A percentile compares a stretch with the other conserved stretches of the same genome.
Evolutionary conservation across 768 basidiomycete genomes (phyloP).

Genomic region (Porphyrellus cyaneotinctus): DNA sequence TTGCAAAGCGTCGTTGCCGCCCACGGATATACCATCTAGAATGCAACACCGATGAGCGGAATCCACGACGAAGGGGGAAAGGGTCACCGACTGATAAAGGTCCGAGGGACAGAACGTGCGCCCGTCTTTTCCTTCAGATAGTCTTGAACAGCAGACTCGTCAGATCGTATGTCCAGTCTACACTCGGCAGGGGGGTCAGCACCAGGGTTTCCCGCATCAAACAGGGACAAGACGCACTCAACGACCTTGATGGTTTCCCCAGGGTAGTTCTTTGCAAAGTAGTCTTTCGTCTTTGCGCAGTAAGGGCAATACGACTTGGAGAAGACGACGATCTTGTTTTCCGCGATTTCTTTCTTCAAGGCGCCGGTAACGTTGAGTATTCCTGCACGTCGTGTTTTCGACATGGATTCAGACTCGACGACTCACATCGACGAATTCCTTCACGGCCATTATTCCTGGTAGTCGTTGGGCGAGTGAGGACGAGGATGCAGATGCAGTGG

Average conservation of each 20-base stretch:
- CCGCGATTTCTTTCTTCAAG: conserved; percentile 36
- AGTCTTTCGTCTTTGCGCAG: conserved; percentile 45
- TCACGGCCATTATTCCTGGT: conserved; percentile 23
- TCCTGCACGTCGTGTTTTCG: background rate
- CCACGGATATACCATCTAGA: conserved; percentile 19
- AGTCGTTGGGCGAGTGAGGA: conserved; percentile 17
- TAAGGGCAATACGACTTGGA: conserved; percentile 58
- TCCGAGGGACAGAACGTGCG: conserved; percentile 71
- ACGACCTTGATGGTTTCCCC: conserved; percentile 36
- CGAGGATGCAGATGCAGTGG: conserved; percentile 32
- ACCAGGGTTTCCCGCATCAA: background rate
- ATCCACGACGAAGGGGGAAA: too few relatives aligned
- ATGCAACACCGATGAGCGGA: background rate
- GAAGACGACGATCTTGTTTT: conserved; percentile 55
- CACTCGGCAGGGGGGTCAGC: too few relatives aligned
- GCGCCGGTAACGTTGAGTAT: background rate
- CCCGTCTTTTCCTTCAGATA: conserved; percentile 62
- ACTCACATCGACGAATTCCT: conserved; percentile 41
- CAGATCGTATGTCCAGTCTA: conserved; percentile 54
- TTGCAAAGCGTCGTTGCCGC: conserved; percentile 22
- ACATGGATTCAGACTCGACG: background rate
- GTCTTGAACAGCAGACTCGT: conserved; percentile 59
- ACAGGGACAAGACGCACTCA: conserved; percentile 39
- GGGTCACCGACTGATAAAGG: conserved; percentile 61
- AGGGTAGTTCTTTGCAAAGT: conserved; percentile 41